Percentiles rank a stretch among this genome's conserved stretches.
phyloP scores from a whole-genome alignment of 192 early-diverging fungal species.

The Backusella parvicylindrica region DNA sequence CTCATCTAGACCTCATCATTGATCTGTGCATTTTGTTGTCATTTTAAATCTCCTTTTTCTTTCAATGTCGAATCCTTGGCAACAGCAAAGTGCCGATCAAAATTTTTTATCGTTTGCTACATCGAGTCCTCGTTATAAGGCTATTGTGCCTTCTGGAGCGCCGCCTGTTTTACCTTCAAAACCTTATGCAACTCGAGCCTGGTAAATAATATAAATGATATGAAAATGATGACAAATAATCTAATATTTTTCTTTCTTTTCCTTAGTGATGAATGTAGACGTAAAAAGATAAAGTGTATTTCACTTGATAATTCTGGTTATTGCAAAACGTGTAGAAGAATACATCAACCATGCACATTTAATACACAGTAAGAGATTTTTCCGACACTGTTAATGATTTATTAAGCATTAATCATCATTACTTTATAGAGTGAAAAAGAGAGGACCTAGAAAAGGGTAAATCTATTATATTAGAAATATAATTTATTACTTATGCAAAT shows the following conservation, averaged over 20 bases:
- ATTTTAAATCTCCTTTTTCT: background rate
- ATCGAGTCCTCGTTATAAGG: background rate
- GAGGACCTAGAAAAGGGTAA: conserved; percentile 19
- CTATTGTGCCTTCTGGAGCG: background rate
- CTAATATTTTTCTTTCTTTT: background rate
- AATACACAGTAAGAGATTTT: conserved; percentile 17
- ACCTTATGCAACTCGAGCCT: background rate
- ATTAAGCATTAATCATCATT: background rate
- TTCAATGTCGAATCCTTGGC: background rate
- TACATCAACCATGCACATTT: conserved; percentile 19
- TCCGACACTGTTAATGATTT: background rate
- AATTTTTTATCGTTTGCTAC: background rate
- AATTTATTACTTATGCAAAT: background rate
- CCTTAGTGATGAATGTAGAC: conserved; percentile 31
- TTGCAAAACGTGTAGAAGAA: conserved; percentile 26
- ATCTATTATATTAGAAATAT: background rate
- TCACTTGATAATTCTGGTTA: conserved; percentile 7
- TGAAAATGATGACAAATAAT: background rate
- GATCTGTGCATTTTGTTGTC: background rate
- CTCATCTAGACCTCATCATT: background rate
- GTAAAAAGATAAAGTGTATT: conserved; percentile 34
- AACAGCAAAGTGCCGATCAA: background rate
- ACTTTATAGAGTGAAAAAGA: conserved; percentile 2
- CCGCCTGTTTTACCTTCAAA: background rate
- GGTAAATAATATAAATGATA: background rate